These are phyloP conservation scores for Zymoseptoria pseudotritici DNA, from an alignment of 2,329 filamentous ascomycete species.

Conservation along the genomic window DNA sequence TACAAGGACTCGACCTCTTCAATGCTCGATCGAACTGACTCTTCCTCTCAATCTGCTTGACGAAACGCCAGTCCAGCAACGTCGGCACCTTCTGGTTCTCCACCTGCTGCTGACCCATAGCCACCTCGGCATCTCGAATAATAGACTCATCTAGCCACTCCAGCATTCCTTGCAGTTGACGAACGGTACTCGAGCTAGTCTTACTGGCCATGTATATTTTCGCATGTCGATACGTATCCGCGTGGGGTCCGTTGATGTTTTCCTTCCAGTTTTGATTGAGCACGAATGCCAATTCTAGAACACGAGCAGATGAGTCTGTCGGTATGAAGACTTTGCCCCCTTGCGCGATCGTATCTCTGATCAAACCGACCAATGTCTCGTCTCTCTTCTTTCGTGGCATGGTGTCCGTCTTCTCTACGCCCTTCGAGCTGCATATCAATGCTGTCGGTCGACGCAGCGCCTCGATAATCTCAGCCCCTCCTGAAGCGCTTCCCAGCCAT, in stretches of 20 bases:
- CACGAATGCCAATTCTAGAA: slow-evolving; percentile 84
- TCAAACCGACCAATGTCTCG: slow-evolving; percentile 73
- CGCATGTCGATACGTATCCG: slow-evolving; percentile 44
- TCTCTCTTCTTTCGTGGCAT: slow-evolving; percentile 71
- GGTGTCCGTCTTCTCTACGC: slow-evolving; percentile 59
- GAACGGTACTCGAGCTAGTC: slow-evolving; percentile 80
- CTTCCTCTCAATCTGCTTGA: slow-evolving; percentile 75
- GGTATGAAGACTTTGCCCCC: slow-evolving; percentile 91
- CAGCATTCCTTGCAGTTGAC: slow-evolving; percentile 87
- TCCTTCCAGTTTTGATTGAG: slow-evolving; percentile 86
- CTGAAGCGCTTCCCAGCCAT: slow-evolving; percentile 79
- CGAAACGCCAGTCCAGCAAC: slow-evolving; percentile 83
- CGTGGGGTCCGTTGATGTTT: slow-evolving; percentile 25
- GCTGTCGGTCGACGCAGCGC: slow-evolving; percentile 89
- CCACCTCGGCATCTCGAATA: slow-evolving; percentile 59
- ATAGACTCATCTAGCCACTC: slow-evolving; percentile 99
- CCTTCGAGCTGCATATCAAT: slow-evolving; percentile 82
- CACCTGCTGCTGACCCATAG: slow-evolving; percentile 32
- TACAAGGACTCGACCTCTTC: slow-evolving; percentile 48
- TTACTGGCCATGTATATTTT: slow-evolving; percentile 75
- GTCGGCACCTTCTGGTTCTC: slow-evolving; percentile 50
- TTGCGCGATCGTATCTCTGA: slow-evolving; percentile 67
- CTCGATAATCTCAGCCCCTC: slow-evolving; percentile 85
- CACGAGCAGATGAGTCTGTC: slow-evolving; percentile 88
- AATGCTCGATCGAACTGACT: slow-evolving; percentile 69